These are phyloP conservation scores for Fusarium marasasianum DNA, from an alignment of 2,329 filamentous ascomycete species.

Conservation along the genomic window DNA sequence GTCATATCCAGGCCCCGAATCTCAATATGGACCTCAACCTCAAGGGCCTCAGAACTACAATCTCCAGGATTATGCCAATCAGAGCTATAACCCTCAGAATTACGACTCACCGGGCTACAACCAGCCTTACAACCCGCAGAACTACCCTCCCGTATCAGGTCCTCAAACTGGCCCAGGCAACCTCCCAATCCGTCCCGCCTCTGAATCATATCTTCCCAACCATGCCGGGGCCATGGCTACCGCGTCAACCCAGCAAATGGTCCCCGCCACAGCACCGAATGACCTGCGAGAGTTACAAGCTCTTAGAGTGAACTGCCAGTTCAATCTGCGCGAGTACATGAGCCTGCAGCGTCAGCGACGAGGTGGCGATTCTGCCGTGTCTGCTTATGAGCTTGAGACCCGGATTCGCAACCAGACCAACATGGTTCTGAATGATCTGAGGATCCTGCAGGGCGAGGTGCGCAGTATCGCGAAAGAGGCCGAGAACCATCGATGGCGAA, in stretches of 20 bases:
- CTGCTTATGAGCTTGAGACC: slow-evolving; percentile 52
- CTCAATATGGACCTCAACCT: slow-evolving; percentile 32
- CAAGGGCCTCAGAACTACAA: slow-evolving; percentile 21
- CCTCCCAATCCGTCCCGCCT: slow-evolving; percentile 36
- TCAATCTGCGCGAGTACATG: slow-evolving; percentile 50
- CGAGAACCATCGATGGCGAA: slow-evolving; percentile 62
- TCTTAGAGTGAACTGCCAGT: slow-evolving; percentile 49
- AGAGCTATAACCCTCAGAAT: slow-evolving; percentile 29
- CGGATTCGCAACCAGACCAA: slow-evolving; percentile 55
- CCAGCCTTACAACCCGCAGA: slow-evolving; percentile 32
- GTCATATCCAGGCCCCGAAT: slow-evolving; percentile 32
- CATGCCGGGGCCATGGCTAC: slow-evolving; percentile 34
- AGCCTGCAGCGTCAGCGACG: slow-evolving; percentile 46
- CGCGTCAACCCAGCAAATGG: slow-evolving; percentile 27
- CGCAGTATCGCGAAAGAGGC: slow-evolving; percentile 54
- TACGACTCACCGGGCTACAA: slow-evolving; percentile 33
- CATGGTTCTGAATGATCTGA: slow-evolving; percentile 56
- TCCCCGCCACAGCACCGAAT: slow-evolving; percentile 29
- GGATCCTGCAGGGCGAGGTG: slow-evolving; percentile 55
- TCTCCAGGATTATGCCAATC: slow-evolving; percentile 29
- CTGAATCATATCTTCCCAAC: slow-evolving; percentile 36
- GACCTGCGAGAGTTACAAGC: slow-evolving; percentile 45
- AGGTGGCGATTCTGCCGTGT: slow-evolving; percentile 42
- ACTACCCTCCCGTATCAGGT: slow-evolving; percentile 35
- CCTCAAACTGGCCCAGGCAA: slow-evolving; percentile 29